A percentile compares a stretch with the other conserved stretches of the same genome.
These are phyloP conservation scores for Xylariaceae sp. DNA, from an alignment of 2,329 filamentous ascomycete genomes.

Conservation along the genomic window DNA sequence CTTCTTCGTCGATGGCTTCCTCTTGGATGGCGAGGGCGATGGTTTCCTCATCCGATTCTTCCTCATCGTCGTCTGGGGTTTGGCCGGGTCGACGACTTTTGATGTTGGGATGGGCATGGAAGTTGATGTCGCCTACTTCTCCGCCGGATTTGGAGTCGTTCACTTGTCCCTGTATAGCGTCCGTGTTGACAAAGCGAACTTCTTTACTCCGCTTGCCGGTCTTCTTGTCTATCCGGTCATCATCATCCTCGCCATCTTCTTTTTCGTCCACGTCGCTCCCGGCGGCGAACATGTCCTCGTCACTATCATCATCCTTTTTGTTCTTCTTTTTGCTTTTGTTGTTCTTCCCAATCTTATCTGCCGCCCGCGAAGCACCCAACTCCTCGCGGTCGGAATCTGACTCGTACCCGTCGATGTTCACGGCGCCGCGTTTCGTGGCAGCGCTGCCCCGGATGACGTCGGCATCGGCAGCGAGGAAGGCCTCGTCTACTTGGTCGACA, in stretches of 20 bases:
- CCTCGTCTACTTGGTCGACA: conserved; percentile 47
- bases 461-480: conserved; percentile 81
- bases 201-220: conserved; percentile 58
- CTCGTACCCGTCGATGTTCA: conserved; percentile 96
- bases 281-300: conserved; percentile 83
- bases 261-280: conserved; percentile 38
- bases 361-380: conserved; percentile 31
- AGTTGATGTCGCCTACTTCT: conserved; percentile 60
- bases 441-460: conserved; percentile 83
- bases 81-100: no score
- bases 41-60: conserved; percentile 64
- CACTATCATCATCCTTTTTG: conserved; percentile 56
- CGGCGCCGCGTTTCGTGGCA: conserved; percentile 82
- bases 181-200: conserved; percentile 56
- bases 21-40: conserved; percentile 72
- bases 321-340: conserved; percentile 30
- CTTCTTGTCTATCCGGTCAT: conserved; percentile 46
- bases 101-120: no score
- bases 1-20: conserved; percentile 77
- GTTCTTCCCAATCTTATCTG: no score
- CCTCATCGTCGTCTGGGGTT: conserved; percentile 53
- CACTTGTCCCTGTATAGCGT: conserved; percentile 76
- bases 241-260: conserved; percentile 54
- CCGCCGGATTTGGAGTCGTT: conserved; percentile 69
- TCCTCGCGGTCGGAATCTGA: conserved; percentile 85